Evolutionary conservation across 805 yeast species (phyloP), one percentile per base, ranked within the genome.

Genomic region (Saturnispora sekii): DNA sequence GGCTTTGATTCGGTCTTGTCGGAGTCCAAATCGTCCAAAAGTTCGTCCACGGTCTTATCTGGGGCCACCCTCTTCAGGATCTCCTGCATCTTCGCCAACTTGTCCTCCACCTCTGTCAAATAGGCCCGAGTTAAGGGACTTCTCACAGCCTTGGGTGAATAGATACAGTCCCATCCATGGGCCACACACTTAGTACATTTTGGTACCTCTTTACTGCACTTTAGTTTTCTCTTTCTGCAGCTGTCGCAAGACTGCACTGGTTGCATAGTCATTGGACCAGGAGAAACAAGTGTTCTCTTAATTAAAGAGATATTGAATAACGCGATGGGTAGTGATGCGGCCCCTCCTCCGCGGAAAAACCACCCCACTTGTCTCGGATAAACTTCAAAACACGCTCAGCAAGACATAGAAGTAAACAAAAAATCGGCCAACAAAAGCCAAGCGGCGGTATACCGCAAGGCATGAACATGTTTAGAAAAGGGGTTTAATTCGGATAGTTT

Each of bases 101-200:
- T 61, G 43, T 67, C 72, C 61, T 86, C 95, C 28, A 86, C 87
- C 43, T 74, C 74, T 12, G 95, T 85, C 51, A 86, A 65, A 63
- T 84, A 82, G 4, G 83, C 86, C 52, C 96, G 67, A 0, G 95
- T 86, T 45, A 86, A 64, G 0, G 95, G 95, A 4, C 90, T 79
- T 44, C 95, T 68, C 31, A 82, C 80, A 2, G 80, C 73, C 48
- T 84, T 69, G 12, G 96, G 95, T 17, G 89, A 80, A 57, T 86
- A 86, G 2, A 75, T 64, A 61, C 96, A 86, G 30, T 73, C 73
- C 84, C 94, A 81, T 17, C 70, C 68, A 57, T 84, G 86, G 44
- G 73, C 76, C 7, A 70, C 60, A 65, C 96, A 86, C 56, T 84
- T 84, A 38, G 79, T 66, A 57, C 95, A 86, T 50, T 73, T 74